These are phyloP conservation scores for Lasiodiplodia hormozganensis DNA, from an alignment of 2,329 filamentous ascomycete genomes.

Conservation along the genomic window DNA sequence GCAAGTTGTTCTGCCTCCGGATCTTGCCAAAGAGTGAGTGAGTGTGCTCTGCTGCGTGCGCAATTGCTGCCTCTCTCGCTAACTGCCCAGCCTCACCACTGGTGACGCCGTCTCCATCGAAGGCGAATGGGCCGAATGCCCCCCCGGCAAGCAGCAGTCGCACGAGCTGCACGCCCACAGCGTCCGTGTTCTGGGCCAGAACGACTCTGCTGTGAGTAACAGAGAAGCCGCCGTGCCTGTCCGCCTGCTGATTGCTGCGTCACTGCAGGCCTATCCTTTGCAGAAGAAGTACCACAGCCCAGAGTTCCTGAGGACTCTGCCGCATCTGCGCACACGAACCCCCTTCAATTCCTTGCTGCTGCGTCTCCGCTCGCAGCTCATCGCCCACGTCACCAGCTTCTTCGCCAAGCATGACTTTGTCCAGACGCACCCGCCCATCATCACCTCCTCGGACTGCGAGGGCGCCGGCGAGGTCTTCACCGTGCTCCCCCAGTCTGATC, in stretches of 20 bases:
- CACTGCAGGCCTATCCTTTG: conserved; percentile 78
- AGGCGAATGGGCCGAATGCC: conserved; percentile 78
- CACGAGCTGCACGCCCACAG: conserved; percentile 80
- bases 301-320: conserved; percentile 86
- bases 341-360: conserved; percentile 82
- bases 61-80: neutral
- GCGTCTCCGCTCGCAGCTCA: conserved; percentile 81
- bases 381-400: conserved; percentile 74
- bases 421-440: conserved; percentile 89
- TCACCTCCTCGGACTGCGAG: conserved; percentile 97
- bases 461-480: conserved; percentile 94
- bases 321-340: conserved; percentile 83
- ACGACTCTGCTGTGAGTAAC: conserved; percentile 75
- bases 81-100: conserved; percentile 70
- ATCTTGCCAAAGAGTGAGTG: conserved; percentile 74
- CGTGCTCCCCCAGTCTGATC: conserved; percentile 53
- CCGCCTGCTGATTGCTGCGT: conserved; percentile 30
- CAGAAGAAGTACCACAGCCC: conserved; percentile 95
- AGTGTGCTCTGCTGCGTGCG: conserved; percentile 8
- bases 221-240: conserved; percentile 33
- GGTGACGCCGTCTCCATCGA: conserved; percentile 80
- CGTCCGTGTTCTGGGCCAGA: conserved; percentile 75
- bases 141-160: conserved; percentile 69
- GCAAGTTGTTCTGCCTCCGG: conserved; percentile 79
- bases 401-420: conserved; percentile 75